phyloP scores from a whole-genome alignment of 2,329 filamentous ascomycete genomes.

The Apiospora pterosperma region DNA sequence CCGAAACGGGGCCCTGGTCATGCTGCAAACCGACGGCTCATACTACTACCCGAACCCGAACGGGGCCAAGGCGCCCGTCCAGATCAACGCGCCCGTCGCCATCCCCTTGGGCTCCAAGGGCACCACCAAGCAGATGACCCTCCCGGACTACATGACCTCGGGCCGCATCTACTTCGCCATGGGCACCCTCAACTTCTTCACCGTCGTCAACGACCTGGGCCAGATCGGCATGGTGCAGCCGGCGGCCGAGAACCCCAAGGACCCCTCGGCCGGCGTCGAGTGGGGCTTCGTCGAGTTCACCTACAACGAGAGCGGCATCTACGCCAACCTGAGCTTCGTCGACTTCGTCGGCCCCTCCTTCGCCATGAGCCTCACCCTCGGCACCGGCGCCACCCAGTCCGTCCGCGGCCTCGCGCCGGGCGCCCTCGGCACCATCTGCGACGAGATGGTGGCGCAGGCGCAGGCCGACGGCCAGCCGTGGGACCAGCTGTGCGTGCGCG shows the following conservation, averaged over 20 bases:
- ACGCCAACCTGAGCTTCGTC: slow-evolving; percentile 48
- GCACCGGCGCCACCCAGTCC: slow-evolving; percentile 31
- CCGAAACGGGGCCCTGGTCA: slow-evolving; percentile 29
- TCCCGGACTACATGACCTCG: slow-evolving; percentile 37
- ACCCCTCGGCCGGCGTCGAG: slow-evolving; percentile 39
- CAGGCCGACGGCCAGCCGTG: slow-evolving; percentile 37
- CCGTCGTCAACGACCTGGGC: slow-evolving; percentile 25
- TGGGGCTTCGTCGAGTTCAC: slow-evolving; percentile 51
- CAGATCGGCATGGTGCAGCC: slow-evolving; percentile 42
- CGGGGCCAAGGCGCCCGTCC: slow-evolving; percentile 25
- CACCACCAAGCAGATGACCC: slow-evolving; percentile 31
- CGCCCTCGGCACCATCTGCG: slow-evolving; percentile 37
- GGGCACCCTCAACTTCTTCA: slow-evolving; percentile 37
- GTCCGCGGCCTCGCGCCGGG: slow-evolving; percentile 34
- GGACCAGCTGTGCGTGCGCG: slow-evolving; percentile 41
- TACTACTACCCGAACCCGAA: slow-evolving; percentile 37
- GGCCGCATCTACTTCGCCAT: slow-evolving; percentile 40
- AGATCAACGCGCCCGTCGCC: slow-evolving; percentile 29
- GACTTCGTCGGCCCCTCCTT: slow-evolving; percentile 49
- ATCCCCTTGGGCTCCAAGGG: slow-evolving; percentile 34
- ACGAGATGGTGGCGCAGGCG: slow-evolving; percentile 34
- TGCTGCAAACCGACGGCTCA: slow-evolving; percentile 34
- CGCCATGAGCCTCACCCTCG: slow-evolving; percentile 42
- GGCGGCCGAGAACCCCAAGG: slow-evolving; percentile 38
- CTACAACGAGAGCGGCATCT: slow-evolving; percentile 36